Evolutionary conservation across 2,329 filamentous ascomycete genomes (phyloP).

Genomic region (Alternaria gaisen): DNA sequence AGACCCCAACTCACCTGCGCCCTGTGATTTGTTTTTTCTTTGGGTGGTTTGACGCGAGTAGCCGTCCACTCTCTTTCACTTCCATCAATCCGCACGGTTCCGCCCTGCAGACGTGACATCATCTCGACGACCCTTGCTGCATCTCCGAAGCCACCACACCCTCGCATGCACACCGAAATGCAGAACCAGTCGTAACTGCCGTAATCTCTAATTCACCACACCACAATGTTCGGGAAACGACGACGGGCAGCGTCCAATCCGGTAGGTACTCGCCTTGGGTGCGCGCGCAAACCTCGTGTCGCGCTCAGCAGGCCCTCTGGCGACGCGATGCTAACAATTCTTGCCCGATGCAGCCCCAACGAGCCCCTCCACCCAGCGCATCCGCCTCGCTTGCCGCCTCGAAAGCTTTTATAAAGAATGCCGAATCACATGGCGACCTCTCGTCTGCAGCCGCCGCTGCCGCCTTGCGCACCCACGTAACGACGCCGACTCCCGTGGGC

Average conservation of each 20-base stretch:
- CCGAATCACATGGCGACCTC: slow-evolving; percentile 70
- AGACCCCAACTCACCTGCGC: background rate
- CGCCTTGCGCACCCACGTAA: slow-evolving; percentile 79
- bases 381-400: slow-evolving; percentile 82
- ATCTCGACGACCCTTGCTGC: slow-evolving; percentile 23
- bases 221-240: slow-evolving; percentile 46
- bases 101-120: slow-evolving; percentile 28
- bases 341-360: slow-evolving; percentile 40
- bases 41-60: slow-evolving; percentile 4
- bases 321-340: slow-evolving; percentile 30
- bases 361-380: slow-evolving; percentile 64
- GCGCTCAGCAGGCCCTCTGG: slow-evolving; percentile 4
- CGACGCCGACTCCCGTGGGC: slow-evolving; percentile 79
- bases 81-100: slow-evolving; percentile 15
- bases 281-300: slow-evolving; percentile 10
- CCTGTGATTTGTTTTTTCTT: background rate
- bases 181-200: slow-evolving; percentile 30
- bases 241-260: slow-evolving; percentile 46
- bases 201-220: slow-evolving; percentile 32
- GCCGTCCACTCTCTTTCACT: slow-evolving; percentile 12
- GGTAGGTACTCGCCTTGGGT: slow-evolving; percentile 32
- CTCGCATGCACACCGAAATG: slow-evolving; percentile 29
- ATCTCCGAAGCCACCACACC: slow-evolving; percentile 10
- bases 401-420: slow-evolving; percentile 78
- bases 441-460: slow-evolving; percentile 88